Conservation (phyloP, 1,139 yeast species). For the Diutina mesorugosa region DNA sequence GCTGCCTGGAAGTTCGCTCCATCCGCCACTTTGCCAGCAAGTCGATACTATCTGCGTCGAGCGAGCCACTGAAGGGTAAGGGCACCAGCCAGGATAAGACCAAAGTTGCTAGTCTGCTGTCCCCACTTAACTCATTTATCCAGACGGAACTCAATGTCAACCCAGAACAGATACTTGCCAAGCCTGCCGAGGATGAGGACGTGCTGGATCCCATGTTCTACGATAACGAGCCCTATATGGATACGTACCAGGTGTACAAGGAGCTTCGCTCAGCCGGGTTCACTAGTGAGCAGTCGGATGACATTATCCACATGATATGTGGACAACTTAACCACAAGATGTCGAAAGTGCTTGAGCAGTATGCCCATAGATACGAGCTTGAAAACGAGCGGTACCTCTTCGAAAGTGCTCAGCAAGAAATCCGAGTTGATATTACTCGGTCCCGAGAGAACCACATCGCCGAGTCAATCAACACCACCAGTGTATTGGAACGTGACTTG, state of each 20-base stretch:
- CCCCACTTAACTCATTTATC: background rate
- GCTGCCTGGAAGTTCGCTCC: background rate
- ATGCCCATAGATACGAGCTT: slow-evolving; percentile 55
- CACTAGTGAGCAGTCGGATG: slow-evolving; percentile 38
- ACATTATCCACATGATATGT: slow-evolving; percentile 36
- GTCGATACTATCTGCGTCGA: background rate
- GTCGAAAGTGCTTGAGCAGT: slow-evolving; percentile 41
- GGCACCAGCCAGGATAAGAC: background rate
- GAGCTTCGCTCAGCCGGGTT: slow-evolving; percentile 35
- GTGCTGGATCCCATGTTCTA: slow-evolving; percentile 16
- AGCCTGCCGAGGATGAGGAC: background rate
- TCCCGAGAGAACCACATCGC: slow-evolving; percentile 62
- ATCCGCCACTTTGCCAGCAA: background rate
- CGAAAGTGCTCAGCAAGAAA: slow-evolving; percentile 87
- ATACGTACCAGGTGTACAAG: slow-evolving; percentile 33
- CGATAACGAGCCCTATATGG: slow-evolving; percentile 36
- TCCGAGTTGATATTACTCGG: slow-evolving; percentile 66
- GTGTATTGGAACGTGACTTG: slow-evolving; percentile 61
- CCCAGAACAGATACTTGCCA: background rate
- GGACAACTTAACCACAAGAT: slow-evolving; percentile 42
- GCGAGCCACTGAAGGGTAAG: background rate
- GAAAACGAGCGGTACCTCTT: slow-evolving; percentile 82
- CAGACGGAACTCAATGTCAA: background rate
- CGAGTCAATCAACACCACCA: slow-evolving; percentile 53
- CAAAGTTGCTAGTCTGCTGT: background rate